These are phyloP conservation scores for Lecanicillium sp. DNA, from an alignment of 2,329 filamentous ascomycete genomes.

Conservation along the genomic window DNA sequence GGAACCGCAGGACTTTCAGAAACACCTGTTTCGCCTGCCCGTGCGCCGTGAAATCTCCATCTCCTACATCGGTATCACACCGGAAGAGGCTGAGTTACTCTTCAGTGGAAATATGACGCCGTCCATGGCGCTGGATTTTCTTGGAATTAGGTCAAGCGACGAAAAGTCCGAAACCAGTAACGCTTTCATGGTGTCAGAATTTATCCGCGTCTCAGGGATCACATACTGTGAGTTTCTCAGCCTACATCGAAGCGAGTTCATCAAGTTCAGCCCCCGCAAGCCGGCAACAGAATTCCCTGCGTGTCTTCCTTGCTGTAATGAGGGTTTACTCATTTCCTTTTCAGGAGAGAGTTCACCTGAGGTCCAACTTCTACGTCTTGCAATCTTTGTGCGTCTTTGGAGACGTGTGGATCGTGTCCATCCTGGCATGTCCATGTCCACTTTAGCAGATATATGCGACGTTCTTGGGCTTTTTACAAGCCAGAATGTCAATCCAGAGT, in stretches of 20 bases:
- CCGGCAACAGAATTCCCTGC: background rate
- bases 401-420: background rate
- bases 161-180: background rate
- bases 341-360: background rate
- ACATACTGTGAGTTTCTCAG: constrained; percentile 7
- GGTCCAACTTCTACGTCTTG: background rate
- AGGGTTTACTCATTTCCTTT: background rate
- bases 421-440: background rate
- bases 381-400: constrained; percentile 5
- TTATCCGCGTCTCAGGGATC: constrained; percentile 2
- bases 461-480: constrained; percentile 2
- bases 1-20: constrained; percentile 3
- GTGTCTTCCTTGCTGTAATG: constrained; percentile 5
- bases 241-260: background rate
- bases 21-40: background rate
- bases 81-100: background rate
- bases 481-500: constrained; percentile 6
- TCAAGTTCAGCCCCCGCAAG: background rate
- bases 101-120: constrained; percentile 5
- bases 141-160: background rate
- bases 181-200: background rate
- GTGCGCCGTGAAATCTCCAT: constrained; percentile 2
- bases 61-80: constrained; percentile 1
- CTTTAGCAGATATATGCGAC: constrained; percentile 2
- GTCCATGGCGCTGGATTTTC: constrained; percentile 1